Evolutionary conservation across 164 flowering plant species (phyloP).

Genomic region (Warburgia ugandensis): DNA sequence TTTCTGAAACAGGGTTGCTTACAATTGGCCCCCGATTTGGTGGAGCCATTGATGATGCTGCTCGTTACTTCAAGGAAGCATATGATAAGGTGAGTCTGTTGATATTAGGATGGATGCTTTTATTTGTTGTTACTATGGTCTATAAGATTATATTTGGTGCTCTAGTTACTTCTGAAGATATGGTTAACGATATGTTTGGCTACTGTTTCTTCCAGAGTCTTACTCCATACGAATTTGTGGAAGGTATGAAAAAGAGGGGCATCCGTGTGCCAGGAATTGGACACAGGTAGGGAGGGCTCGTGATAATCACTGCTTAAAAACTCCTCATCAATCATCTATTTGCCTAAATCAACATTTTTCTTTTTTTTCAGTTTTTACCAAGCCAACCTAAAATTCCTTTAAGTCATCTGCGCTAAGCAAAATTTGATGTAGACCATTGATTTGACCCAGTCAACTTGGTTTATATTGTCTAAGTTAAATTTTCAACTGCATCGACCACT

Average conservation of each 20-base stretch:
- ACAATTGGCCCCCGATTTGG: slow-evolving; percentile 99
- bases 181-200: slow-evolving; percentile 1
- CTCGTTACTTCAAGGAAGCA: slow-evolving; percentile 95
- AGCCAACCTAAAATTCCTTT: no score
- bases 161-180: background rate
- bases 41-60: slow-evolving; percentile 99
- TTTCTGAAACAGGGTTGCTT: slow-evolving; percentile 63
- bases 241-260: slow-evolving; percentile 95
- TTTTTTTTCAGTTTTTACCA: no score
- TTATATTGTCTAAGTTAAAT: no score
- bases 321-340: no score
- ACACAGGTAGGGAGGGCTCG: slow-evolving; percentile 98
- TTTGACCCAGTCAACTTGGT: no score
- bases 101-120: background rate
- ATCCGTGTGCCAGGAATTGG: slow-evolving; percentile 99
- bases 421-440: no score
- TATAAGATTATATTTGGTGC: no score
- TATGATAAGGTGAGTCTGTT: slow-evolving; percentile 67
- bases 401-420: no score
- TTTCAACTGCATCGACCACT: no score
- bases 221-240: slow-evolving; percentile 88
- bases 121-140: no score
- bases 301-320: no score
- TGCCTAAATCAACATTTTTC: no score
- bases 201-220: slow-evolving; percentile 43